Conservation (phyloP, 345 rosid species). For the Sonneratia alba region DNA sequence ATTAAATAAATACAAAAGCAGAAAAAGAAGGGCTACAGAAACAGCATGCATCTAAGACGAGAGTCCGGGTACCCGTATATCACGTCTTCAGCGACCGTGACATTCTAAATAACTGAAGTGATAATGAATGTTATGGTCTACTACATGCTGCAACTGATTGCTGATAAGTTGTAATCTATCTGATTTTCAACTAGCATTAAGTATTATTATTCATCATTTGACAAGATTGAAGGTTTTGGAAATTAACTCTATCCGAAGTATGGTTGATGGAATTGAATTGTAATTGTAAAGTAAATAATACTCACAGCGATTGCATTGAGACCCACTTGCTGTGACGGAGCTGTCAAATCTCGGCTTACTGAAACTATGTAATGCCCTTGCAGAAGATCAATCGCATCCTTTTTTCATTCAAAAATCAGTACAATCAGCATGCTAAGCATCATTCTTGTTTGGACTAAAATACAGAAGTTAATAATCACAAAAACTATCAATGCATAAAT, state of each 20-base stretch:
- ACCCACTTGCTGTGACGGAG: conserved; percentile 53
- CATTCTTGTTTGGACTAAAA: neutral
- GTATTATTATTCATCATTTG: neutral
- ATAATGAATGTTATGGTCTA: no score
- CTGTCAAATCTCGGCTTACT: conserved; percentile 55
- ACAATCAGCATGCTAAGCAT: neutral
- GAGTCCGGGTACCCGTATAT: no score
- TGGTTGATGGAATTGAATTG: neutral
- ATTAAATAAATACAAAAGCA: no score
- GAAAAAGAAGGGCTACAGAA: no score
- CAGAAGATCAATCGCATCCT: conserved; percentile 85
- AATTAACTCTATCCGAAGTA: neutral
- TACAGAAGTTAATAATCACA: neutral
- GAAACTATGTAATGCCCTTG: conserved; percentile 87
- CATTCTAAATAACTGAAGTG: no score
- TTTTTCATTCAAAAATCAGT: conserved; percentile 4
- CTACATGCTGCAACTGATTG: neutral
- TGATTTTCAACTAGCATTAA: neutral
- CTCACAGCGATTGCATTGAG: conserved; percentile 83
- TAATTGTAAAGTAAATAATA: conserved; percentile 1
- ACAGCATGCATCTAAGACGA: no score
- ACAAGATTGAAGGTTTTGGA: neutral
- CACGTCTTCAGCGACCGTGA: no score
- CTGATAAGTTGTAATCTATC: neutral
- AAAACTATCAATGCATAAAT: neutral